phyloP scores from a whole-genome alignment of 2,329 filamentous ascomycete genomes.

The Talaromyces sp. region DNA sequence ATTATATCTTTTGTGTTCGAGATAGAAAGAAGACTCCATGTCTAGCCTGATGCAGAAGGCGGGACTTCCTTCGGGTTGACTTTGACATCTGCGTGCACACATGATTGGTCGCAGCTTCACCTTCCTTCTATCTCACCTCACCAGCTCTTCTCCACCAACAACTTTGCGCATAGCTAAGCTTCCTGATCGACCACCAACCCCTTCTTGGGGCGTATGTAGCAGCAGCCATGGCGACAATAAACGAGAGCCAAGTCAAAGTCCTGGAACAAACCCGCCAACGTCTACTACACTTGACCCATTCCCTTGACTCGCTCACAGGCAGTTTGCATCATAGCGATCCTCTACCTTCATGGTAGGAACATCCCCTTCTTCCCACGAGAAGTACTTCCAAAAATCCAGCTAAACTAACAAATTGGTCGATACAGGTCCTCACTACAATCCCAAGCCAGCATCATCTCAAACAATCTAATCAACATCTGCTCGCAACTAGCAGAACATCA shows the following conservation, averaged over 20 bases:
- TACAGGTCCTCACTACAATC: conserved; percentile 64
- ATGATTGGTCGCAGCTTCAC: conserved; percentile 10
- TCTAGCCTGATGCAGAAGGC: neutral
- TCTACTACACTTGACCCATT: conserved; percentile 63
- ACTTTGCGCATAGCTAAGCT: neutral
- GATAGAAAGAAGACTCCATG: neutral
- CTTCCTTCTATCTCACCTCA: neutral
- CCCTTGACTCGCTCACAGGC: conserved; percentile 58
- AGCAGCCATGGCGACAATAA: conserved; percentile 34
- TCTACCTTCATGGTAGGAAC: conserved; percentile 59
- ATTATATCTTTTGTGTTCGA: neutral
- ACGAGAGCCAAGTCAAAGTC: conserved; percentile 49
- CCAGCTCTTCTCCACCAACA: neutral
- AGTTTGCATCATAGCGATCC: conserved; percentile 60
- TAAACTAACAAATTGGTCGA: neutral
- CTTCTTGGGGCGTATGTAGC: neutral
- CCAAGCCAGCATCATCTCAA: conserved; percentile 65
- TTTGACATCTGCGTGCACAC: neutral
- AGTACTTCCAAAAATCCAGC: neutral
- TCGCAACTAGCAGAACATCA: conserved; percentile 60
- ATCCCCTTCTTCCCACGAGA: neutral
- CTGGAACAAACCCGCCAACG: conserved; percentile 67
- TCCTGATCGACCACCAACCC: neutral
- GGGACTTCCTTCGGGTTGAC: neutral
- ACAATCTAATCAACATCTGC: conserved; percentile 63